Evolutionary conservation across 768 basidiomycete species (phyloP).

Genomic region (Termitomyces sp.): DNA sequence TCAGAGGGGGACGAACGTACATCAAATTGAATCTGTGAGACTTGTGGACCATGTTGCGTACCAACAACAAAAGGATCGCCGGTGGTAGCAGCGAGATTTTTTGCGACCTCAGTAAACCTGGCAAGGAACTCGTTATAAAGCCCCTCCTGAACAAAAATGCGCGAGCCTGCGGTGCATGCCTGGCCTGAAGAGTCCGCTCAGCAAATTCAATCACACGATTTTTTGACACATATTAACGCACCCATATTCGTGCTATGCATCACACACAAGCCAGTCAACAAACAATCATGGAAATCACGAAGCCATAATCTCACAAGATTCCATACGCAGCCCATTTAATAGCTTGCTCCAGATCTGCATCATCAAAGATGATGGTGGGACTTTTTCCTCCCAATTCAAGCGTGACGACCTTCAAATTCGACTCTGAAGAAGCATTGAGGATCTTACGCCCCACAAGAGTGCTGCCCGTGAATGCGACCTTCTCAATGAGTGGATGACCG

Average conservation of each 20-base stretch:
- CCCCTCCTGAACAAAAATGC: constrained; percentile 75
- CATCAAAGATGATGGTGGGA: constrained; percentile 66
- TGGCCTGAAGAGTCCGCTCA: constrained; percentile 30
- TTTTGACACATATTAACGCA: neutral
- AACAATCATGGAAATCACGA: neutral
- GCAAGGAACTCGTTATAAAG: constrained; percentile 78
- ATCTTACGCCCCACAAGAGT: constrained; percentile 75
- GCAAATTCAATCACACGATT: neutral
- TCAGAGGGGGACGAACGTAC: constrained; percentile 30
- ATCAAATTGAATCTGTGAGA: constrained; percentile 63
- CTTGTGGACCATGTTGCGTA: constrained; percentile 67
- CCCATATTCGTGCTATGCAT: constrained; percentile 31
- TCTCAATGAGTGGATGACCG: constrained; percentile 51
- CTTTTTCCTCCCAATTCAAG: constrained; percentile 81
- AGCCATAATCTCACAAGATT: constrained; percentile 51
- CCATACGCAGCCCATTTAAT: constrained; percentile 68
- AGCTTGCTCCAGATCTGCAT: constrained; percentile 67
- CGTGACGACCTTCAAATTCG: constrained; percentile 81
- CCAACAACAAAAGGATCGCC: constrained; percentile 59
- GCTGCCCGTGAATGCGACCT: constrained; percentile 85
- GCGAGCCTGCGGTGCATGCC: constrained; percentile 77
- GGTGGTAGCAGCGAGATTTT: constrained; percentile 35
- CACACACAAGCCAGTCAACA: neutral
- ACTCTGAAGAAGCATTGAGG: constrained; percentile 72
- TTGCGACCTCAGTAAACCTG: constrained; percentile 45